Evolutionary conservation across 176 grass and related monocot genomes (phyloP).

Genomic region (Phyllostachys edulis): DNA sequence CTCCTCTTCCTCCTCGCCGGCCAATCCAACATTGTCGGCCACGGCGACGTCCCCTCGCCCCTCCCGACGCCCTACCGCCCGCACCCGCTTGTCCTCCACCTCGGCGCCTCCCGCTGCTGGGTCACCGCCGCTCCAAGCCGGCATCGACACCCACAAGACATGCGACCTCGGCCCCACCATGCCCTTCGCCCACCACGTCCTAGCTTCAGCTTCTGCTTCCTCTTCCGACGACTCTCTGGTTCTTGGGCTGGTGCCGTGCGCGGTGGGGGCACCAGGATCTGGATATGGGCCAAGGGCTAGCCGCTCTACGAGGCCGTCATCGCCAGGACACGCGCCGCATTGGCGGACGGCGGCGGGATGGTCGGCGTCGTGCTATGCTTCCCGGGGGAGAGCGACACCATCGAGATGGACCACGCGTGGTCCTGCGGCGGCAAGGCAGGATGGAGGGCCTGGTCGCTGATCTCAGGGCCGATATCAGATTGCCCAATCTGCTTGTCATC

Average conservation of each 20-base stretch:
- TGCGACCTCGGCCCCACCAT: slow-evolving; percentile 87
- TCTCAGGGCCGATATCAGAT: slow-evolving; percentile 65
- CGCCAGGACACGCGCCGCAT: slow-evolving; percentile 53
- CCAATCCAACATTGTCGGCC: slow-evolving; percentile 96
- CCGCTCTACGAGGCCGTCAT: slow-evolving; percentile 63
- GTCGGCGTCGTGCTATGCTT: slow-evolving; percentile 82
- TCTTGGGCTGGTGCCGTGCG: slow-evolving; percentile 77
- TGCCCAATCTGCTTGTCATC: slow-evolving; percentile 73
- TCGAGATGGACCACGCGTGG: slow-evolving; percentile 53
- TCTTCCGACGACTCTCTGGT: neutral
- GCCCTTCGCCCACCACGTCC: slow-evolving; percentile 67
- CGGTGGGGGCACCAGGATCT: slow-evolving; percentile 86
- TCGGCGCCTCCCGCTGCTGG: slow-evolving; percentile 56
- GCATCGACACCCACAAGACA: slow-evolving; percentile 77
- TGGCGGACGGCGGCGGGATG: slow-evolving; percentile 38
- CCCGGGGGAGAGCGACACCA: slow-evolving; percentile 93
- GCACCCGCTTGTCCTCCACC: slow-evolving; percentile 61
- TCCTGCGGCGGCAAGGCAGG: slow-evolving; percentile 54
- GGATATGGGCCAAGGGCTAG: slow-evolving; percentile 63
- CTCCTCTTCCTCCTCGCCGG: slow-evolving; percentile 82
- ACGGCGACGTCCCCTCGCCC: slow-evolving; percentile 26
- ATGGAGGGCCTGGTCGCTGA: slow-evolving; percentile 74
- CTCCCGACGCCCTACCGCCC: slow-evolving; percentile 27
- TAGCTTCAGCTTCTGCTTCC: neutral
- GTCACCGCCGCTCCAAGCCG: slow-evolving; percentile 83